Evolutionary conservation across 2,329 filamentous ascomycete genomes (phyloP), one percentile per base, ranked within the genome.

Genomic region (Exophiala sp.): DNA sequence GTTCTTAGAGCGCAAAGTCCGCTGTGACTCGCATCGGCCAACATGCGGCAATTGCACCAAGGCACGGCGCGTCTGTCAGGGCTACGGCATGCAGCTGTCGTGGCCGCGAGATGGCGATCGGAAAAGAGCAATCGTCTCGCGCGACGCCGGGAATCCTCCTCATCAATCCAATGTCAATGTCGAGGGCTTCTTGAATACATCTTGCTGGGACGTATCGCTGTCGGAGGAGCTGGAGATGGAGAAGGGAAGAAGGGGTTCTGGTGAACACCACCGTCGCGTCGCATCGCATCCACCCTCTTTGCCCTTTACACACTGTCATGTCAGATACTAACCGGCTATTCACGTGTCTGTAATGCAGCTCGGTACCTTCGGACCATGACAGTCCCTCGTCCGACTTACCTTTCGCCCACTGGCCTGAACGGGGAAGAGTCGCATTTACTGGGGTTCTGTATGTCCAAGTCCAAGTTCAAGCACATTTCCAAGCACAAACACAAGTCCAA

Each of bases 1-100:
- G n/a, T 43, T 6, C 38, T 30, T 39, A 56, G 53, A 53, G 42
- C 53, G 53, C 46, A 56, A 56, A 50, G 50, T 56, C 40, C 49
- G 53, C 46, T 56, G 53, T 38, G 53, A 56, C 50, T 53, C 39
- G 24, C 48, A 35, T 40, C 37, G 48, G 41, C 54, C 54, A 41
- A 52, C 14, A 40, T 57, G 54, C 46, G 42, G 39, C 51, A 57
- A 55, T 23, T 57, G 54, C 45, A 50, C 52, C 22, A 53, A 57
- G 45, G 51, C 54, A 14, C 47, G 42, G 34, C 54, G 54, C 21
- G 18, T 46, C 35, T 57, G 54, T 55, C 43, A 48, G 43, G 54
- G 54, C 48, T 55, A 55, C 42, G 54, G 54, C 22, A 51, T 57
- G 21, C 43, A 52, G 48, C 45, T 57, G 37, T 53, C 54, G 35